Base-by-base conservation (phyloP, 164 flowering plant genomes). In the Pachysandra terminalis region DNA sequence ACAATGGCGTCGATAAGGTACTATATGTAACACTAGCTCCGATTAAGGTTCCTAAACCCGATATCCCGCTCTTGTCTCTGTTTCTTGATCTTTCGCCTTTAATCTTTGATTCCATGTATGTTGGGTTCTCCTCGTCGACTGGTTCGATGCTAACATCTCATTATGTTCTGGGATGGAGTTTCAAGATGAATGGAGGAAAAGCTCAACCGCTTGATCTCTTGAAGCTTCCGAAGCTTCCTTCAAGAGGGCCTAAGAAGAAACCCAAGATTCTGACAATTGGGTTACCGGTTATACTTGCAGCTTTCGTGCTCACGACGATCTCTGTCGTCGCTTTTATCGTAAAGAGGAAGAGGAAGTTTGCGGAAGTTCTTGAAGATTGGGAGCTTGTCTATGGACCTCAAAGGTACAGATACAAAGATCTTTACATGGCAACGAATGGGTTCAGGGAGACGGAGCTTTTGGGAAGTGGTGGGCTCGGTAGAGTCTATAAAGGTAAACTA, bases 131-230 rank as follows among this genome's bases (percentile, higher is more conserved):
- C 14, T 62, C 73, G 9, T 66, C 75, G 0, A 80, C 83, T 0
- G 78, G 76, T 16, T 10, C 64, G 41, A 58, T 72, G 14, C 74
- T 4, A 66, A 71, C 41, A 27, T 69, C 73, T 0, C 83, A 80
- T 67, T 77, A 72, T 51, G 28, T 80, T 16, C 26, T 72, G 9
- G 80, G 82, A 14, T 80, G 83, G 83, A 80, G 83, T 62, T 80
- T 80, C 56, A 67, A 65, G 26, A 67, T 75, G 21, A 68, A 66
- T 24, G 80, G 83, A 35, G 63, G n/a, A n/a, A n/a, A 68, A 15
- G 72, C 80, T 32, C 27, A 55, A 32, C 23, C 67, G 0, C 58
- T 77, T 7, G 51, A 64, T 28, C 71, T 74, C 6, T 77, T 77
- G 9, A 55, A 57, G 8, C 66, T 68, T 22, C 73, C 79, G 13